phyloP scores from a whole-genome alignment of 2,329 filamentous ascomycete species.

The Neoscytalidium dimidiatum region DNA sequence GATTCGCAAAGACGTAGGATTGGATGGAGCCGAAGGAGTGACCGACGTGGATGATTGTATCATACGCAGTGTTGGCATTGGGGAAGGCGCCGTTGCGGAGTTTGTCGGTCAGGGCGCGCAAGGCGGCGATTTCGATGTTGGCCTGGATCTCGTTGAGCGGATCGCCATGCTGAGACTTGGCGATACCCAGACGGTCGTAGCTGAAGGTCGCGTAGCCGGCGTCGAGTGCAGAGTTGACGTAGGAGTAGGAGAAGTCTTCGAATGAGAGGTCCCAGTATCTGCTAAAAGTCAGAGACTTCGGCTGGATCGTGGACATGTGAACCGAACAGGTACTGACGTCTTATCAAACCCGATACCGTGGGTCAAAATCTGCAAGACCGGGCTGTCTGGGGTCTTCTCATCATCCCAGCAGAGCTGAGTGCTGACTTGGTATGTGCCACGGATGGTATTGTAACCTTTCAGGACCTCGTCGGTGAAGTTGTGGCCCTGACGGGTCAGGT shows the following conservation, averaged over 20 bases:
- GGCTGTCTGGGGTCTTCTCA: conserved; percentile 32
- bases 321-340: conserved; percentile 37
- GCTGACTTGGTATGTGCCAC: conserved; percentile 59
- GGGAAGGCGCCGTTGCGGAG: conserved; percentile 51
- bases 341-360: conserved; percentile 60
- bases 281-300: neutral
- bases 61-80: conserved; percentile 39
- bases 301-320: no score
- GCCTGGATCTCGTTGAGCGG: conserved; percentile 62
- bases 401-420: conserved; percentile 64
- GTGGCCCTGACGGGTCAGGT: conserved; percentile 50
- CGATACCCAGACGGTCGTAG: conserved; percentile 65
- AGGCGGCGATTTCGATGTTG: conserved; percentile 59
- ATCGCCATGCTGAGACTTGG: conserved; percentile 59
- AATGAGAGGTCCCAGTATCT: conserved; percentile 64
- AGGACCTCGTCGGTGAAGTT: conserved; percentile 52
- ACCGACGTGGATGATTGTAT: conserved; percentile 60
- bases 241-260: conserved; percentile 64
- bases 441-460: conserved; percentile 52
- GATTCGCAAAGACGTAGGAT: conserved; percentile 56
- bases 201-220: conserved; percentile 61
- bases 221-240: conserved; percentile 58
- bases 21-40: conserved; percentile 66
- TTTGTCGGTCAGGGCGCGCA: conserved; percentile 54
- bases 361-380: conserved; percentile 50